These are phyloP conservation scores for Diplodia sapinea DNA, from an alignment of 2,329 filamentous ascomycete genomes.

Conservation along the genomic window DNA sequence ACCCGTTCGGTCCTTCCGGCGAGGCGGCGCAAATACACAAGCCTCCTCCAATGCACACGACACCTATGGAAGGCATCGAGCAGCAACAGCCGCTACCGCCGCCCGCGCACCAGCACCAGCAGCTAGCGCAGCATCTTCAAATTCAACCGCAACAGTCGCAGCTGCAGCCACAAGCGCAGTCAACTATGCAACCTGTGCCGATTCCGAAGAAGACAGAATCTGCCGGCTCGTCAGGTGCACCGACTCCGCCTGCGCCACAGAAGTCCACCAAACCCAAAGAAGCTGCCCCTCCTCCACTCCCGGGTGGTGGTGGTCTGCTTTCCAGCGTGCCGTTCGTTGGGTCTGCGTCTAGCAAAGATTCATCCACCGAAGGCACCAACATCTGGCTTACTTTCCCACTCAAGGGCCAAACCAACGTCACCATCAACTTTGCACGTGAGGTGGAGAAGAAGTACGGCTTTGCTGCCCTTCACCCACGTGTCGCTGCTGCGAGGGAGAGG, in stretches of 20 bases:
- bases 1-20: slow-evolving; percentile 28
- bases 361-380: slow-evolving; percentile 64
- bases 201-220: slow-evolving; percentile 44
- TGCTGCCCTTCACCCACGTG: slow-evolving; percentile 87
- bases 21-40: slow-evolving; percentile 15
- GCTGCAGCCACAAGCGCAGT: slow-evolving; percentile 8
- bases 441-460: slow-evolving; percentile 95
- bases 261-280: slow-evolving; percentile 63
- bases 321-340: slow-evolving; percentile 65
- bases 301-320: slow-evolving; percentile 68
- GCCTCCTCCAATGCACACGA: slow-evolving; percentile 28
- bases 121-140: background rate
- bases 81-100: slow-evolving; percentile 37
- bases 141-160: background rate
- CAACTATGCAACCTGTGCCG: slow-evolving; percentile 32
- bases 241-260: slow-evolving; percentile 53
- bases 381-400: slow-evolving; percentile 86
- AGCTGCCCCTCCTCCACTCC: slow-evolving; percentile 59
- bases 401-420: slow-evolving; percentile 81
- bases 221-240: slow-evolving; percentile 53
- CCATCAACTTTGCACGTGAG: slow-evolving; percentile 92
- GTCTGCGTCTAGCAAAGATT: slow-evolving; percentile 52
- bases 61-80: slow-evolving; percentile 47
- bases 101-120: slow-evolving; percentile 23
- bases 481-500: slow-evolving; percentile 86